Evolutionary conservation across 495 filamentous ascomycete species (phyloP), one percentile per base, ranked within the genome.

Genomic region (Aspergillus homomorphus): DNA sequence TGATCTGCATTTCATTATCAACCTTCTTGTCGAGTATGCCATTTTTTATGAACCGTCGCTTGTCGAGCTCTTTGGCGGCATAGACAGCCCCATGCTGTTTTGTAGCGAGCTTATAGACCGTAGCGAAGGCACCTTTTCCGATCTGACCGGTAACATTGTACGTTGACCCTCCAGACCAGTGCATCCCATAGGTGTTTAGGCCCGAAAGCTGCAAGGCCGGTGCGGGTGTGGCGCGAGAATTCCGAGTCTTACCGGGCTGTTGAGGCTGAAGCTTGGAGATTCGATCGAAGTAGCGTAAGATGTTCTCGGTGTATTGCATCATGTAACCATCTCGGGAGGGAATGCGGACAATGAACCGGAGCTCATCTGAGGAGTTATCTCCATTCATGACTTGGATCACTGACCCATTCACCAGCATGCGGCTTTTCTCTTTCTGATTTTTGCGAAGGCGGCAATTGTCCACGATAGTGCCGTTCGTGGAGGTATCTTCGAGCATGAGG

Each of bases 1-100:
- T 96, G 57, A 98, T 96, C 43, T 84, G 87, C 84, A 98, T 92
- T 72, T 98, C 94, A 61, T 93, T 96, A 61, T 95, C 88, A 2
- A 98, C 86, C 68, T 92, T 93, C 62, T 88, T 84, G 65, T 92
- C 90, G 24, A 91, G 72, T 20, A 88, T 81, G 42, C 89, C 90
- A 66, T 94, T 90, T 68, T 92, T 96, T 77, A 92, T 89, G 69
- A 97, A 92, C 16, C 84, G 81, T 45, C 86, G 82, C 73, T 96
- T 97, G 66, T 95, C 89, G 4, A 98, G 83, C 65, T 96, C 88
- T 66, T 98, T 98, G 3, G 90, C 89, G 2, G 94, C 94, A 63
- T 86, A 93, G 0, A 90, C 84, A 16, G 84, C 73, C 14, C 94
- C 94, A 61, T 91, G 85, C 57, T 84, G 84, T 68, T 87, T 91